Base-by-base conservation (phyloP, 164 flowering plant species). In the Piper betle region DNA sequence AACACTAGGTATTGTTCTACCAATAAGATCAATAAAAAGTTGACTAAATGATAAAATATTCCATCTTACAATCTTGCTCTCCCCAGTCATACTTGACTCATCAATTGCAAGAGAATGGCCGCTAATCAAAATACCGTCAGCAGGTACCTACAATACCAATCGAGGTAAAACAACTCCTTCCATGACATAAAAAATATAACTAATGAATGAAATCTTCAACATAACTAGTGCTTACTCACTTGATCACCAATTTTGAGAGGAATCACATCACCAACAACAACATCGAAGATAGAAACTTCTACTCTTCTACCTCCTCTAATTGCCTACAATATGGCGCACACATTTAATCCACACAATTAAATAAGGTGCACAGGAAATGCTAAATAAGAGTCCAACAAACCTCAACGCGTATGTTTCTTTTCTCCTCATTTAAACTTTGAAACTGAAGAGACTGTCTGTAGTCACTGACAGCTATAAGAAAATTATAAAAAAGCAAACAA, bases 1-100 rank as follows among this genome's bases (percentile, higher is more conserved):
- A 18, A 60, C 11, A 19, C 61, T 39, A 20, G 40, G 7, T 16
- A 59, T 52, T 10, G 8, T 15, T 5, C 15, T 33, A 4, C 38
- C n/a, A 9, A 2, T 11, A 61, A 37, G 19, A 52, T 6, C 18
- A n/a, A 55, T 42, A 38, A 50, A 25, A 64, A 1, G 5, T 18
- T 38, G 1, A 48, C 46, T 42, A 37, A 46, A 63, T 37, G 58
- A 59, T 0, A 59, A 52, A 40, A 64, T 25, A 42, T 42, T 42
- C 46, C 46, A 42, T 6, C 84, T 71, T 71, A 93, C 99, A 69
- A 88, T 88, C 69, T 91, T 88, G 82, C 95, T 86, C 79, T 93
- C 97, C 62, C 99, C 99, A 25, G 99, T 93, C 99, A 93, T 93
- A 73, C 99, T 90, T 60, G 99, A 93, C 75, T 93, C 99, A 75